phyloP scores from a whole-genome alignment of 805 yeast genomes.

The Zygosaccharomyces kombuchaensis region DNA sequence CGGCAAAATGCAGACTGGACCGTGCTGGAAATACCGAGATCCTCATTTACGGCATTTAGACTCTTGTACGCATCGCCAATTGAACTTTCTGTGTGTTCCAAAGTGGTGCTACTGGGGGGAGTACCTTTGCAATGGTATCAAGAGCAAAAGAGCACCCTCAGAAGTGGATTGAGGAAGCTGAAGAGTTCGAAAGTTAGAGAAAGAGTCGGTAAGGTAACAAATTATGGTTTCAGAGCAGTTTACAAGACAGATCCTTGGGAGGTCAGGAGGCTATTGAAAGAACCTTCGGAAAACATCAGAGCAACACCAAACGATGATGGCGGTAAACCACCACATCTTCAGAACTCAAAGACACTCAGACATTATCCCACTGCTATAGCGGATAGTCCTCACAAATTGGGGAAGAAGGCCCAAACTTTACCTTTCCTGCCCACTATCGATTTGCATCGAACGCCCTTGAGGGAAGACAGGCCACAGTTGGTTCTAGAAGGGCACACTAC shows the following conservation, averaged over 20 bases:
- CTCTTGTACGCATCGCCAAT: constrained; percentile 48
- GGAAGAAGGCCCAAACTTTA: neutral
- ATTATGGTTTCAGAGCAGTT: constrained; percentile 13
- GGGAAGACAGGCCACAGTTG: neutral
- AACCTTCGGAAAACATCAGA: neutral
- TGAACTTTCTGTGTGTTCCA: constrained; percentile 47
- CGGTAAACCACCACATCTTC: neutral
- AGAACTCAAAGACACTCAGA: neutral
- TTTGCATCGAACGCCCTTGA: neutral
- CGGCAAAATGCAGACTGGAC: constrained; percentile 5
- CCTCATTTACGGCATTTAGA: constrained; percentile 60
- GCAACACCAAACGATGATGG: neutral
- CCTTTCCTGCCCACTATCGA: neutral
- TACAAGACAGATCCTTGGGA: constrained; percentile 5
- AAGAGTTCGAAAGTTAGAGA: constrained; percentile 1
- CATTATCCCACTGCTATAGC: constrained; percentile 1
- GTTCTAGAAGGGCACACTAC: neutral
- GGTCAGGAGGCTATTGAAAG: neutral
- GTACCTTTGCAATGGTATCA: constrained; percentile 54
- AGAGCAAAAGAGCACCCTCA: constrained; percentile 11
- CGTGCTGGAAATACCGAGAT: constrained; percentile 39
- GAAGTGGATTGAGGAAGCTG: constrained; percentile 11
- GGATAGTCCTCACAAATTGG: neutral
- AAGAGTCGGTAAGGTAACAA: constrained; percentile 6
- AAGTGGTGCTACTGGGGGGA: constrained; percentile 50